Conservation (phyloP, 1,139 yeast genomes). For the Chernovozyma sophiae-reginae region DNA sequence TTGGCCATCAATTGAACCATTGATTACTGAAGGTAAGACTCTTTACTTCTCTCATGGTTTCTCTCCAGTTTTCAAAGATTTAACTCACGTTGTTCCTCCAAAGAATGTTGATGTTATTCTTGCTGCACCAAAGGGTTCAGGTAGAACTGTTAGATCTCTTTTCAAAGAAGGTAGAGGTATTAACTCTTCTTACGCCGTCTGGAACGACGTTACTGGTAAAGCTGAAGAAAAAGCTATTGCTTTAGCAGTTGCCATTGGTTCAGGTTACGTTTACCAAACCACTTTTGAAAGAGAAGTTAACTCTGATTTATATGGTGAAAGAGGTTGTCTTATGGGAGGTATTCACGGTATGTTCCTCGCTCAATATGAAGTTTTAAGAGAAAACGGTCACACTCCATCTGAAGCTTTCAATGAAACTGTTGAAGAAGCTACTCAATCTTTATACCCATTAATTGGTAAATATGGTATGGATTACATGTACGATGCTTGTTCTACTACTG, state of each 20-base stretch:
- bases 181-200: conserved; percentile 98
- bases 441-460: conserved; percentile 97
- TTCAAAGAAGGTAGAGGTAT: conserved; percentile 99
- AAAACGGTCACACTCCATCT: conserved; percentile 98
- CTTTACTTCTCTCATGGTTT: conserved; percentile 99
- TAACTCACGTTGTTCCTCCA: conserved; percentile 96
- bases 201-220: conserved; percentile 98
- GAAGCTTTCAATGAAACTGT: conserved; percentile 99
- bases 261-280: conserved; percentile 99
- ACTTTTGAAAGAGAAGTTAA: conserved; percentile 98
- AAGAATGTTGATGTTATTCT: conserved; percentile 91
- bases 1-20: conserved; percentile 83
- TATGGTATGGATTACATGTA: conserved; percentile 99
- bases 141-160: conserved; percentile 98
- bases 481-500: conserved; percentile 99
- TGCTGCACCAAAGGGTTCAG: conserved; percentile 99
- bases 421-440: conserved; percentile 99
- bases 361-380: conserved; percentile 99
- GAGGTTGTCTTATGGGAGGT: conserved; percentile 99
- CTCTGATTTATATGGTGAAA: conserved; percentile 99
- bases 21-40: conserved; percentile 94
- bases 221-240: conserved; percentile 99
- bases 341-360: conserved; percentile 99
- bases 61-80: conserved; percentile 97
- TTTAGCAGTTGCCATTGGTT: conserved; percentile 97